phyloP scores from a whole-genome alignment of 2,329 filamentous ascomycete genomes.

The Penicillium thymicola region DNA sequence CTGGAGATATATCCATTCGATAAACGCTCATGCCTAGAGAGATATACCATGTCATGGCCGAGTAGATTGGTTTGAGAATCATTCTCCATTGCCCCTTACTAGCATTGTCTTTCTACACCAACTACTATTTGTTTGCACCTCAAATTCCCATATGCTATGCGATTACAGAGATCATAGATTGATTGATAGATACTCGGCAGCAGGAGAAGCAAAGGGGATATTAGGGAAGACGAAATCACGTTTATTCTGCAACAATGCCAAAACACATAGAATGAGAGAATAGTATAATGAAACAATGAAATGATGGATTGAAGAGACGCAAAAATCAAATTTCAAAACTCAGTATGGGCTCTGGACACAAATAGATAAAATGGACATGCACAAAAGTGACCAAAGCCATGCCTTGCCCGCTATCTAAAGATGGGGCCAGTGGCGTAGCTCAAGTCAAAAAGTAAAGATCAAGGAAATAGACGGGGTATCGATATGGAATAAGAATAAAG shows the following conservation, averaged over 20 bases:
- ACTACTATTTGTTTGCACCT: not conserved
- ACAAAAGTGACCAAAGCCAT: not conserved
- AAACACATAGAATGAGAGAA: not conserved
- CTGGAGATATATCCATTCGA: no score
- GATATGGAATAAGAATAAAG: conserved; percentile 27
- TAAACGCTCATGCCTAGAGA: not conserved
- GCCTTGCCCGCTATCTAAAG: not conserved
- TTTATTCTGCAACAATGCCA: not conserved
- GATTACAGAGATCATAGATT: not conserved
- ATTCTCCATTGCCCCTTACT: not conserved
- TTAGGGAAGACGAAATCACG: conserved; percentile 1
- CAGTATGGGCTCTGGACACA: not conserved
- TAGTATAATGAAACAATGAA: not conserved
- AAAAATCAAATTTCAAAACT: not conserved
- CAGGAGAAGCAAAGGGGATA: not conserved
- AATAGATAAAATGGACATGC: not conserved
- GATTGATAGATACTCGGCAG: not conserved
- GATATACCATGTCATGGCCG: not conserved
- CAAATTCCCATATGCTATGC: not conserved
- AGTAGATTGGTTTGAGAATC: not conserved
- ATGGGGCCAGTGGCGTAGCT: not conserved
- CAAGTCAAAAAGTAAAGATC: conserved; percentile 13
- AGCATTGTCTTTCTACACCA: not conserved
- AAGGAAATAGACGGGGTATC: conserved; percentile 32
- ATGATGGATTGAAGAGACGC: not conserved